These are phyloP conservation scores for Rickenella mellea DNA, from an alignment of 768 basidiomycete genomes.

Conservation along the genomic window DNA sequence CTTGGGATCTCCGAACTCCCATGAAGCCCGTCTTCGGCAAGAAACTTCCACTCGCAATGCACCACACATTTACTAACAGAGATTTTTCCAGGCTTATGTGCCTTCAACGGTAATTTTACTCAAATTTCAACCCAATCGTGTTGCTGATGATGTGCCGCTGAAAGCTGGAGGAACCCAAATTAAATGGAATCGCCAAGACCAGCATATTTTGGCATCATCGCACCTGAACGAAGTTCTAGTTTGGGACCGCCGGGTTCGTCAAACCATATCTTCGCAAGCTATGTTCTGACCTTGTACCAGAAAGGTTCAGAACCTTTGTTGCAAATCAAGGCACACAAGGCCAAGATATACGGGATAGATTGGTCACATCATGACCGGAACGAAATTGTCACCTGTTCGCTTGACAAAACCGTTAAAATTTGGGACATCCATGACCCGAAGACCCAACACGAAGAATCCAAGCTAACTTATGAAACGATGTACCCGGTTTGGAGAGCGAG, in stretches of 20 bases:
- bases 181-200: slow-evolving; percentile 90
- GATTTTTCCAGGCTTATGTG: slow-evolving; percentile 36
- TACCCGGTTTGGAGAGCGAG: slow-evolving; percentile 96
- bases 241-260: slow-evolving; percentile 85
- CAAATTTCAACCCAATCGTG: not conserved
- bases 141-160: not conserved
- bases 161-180: slow-evolving; percentile 89
- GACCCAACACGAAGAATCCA: slow-evolving; percentile 24
- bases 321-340: slow-evolving; percentile 70
- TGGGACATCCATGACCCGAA: slow-evolving; percentile 49
- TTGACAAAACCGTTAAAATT: slow-evolving; percentile 88
- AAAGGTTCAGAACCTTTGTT: slow-evolving; percentile 82
- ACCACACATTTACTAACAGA: not conserved
- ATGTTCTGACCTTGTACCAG: slow-evolving; percentile 23
- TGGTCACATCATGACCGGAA: slow-evolving; percentile 74
- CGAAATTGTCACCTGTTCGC: slow-evolving; percentile 87
- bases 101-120: slow-evolving; percentile 38
- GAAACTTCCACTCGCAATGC: slow-evolving; percentile 2
- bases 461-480: slow-evolving; percentile 51
- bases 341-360: slow-evolving; percentile 96
- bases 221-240: slow-evolving; percentile 82
- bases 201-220: slow-evolving; percentile 80
- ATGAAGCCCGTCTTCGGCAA: slow-evolving; percentile 63
- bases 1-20: slow-evolving; percentile 78
- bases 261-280: not conserved